These are phyloP conservation scores for Salix purpurea DNA, from an alignment of 345 rosid species.

Conservation along the genomic window DNA sequence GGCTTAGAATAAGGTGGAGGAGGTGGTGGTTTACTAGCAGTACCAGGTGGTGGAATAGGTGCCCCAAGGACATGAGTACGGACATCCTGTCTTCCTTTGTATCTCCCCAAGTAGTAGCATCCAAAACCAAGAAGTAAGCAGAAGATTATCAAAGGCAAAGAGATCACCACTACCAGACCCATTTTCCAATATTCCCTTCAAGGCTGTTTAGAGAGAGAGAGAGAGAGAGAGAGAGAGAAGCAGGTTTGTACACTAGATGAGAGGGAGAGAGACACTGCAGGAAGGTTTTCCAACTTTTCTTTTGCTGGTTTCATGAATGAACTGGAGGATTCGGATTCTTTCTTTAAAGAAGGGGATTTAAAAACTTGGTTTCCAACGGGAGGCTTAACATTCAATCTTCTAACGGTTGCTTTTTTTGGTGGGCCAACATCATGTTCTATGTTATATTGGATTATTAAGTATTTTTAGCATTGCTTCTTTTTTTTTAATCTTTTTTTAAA, in stretches of 20 bases:
- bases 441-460: not conserved
- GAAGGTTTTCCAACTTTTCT: not conserved
- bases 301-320: not conserved
- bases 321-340: not conserved
- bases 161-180: constrained; percentile 83
- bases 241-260: too few relatives aligned
- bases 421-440: not conserved
- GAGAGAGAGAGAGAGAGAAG: too few relatives aligned
- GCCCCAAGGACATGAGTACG: constrained; percentile 58
- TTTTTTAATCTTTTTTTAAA: too few relatives aligned
- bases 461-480: too few relatives aligned
- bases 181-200: constrained; percentile 24
- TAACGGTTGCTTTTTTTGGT: not conserved
- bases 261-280: not conserved
- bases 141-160: constrained; percentile 71
- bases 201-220: not conserved
- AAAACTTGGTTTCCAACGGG: not conserved
- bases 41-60: constrained; percentile 50
- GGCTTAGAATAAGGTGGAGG: constrained; percentile 23
- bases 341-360: not conserved
- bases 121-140: constrained; percentile 65
- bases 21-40: not conserved
- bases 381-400: constrained; percentile 1
- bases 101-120: constrained; percentile 65
- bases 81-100: constrained; percentile 57